These are phyloP conservation scores for Leccinum ochraceum DNA, from an alignment of 768 basidiomycete genomes.

Conservation along the genomic window DNA sequence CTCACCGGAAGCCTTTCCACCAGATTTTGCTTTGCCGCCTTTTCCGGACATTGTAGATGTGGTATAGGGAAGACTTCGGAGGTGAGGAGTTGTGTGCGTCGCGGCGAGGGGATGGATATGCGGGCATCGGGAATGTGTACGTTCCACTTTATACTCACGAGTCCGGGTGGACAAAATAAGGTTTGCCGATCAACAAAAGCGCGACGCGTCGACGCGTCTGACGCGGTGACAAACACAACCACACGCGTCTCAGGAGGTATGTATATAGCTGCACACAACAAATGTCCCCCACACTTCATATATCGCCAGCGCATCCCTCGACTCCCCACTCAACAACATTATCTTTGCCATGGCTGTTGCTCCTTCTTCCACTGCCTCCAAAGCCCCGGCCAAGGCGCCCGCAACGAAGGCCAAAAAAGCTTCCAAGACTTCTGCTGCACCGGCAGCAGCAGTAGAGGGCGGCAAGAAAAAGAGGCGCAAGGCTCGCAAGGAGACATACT, in stretches of 20 bases:
- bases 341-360: constrained; percentile 59
- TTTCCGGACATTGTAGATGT: constrained; percentile 41
- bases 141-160: constrained; percentile 31
- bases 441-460: constrained; percentile 55
- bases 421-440: constrained; percentile 56
- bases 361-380: constrained; percentile 43
- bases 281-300: background rate
- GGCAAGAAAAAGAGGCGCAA: constrained; percentile 92
- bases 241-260: constrained; percentile 36
- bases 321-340: constrained; percentile 10
- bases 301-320: constrained; percentile 19
- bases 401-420: constrained; percentile 47
- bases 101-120: constrained; percentile 14
- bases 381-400: constrained; percentile 47
- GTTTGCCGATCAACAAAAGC: constrained; percentile 41
- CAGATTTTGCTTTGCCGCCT: constrained; percentile 62
- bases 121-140: constrained; percentile 2
- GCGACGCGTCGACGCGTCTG: constrained; percentile 39
- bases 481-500: constrained; percentile 88
- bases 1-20: constrained; percentile 57
- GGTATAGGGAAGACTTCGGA: constrained; percentile 2
- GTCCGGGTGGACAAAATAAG: constrained; percentile 29
- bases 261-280: constrained; percentile 13
- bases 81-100: background rate
- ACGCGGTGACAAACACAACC: constrained; percentile 37